phyloP scores from a whole-genome alignment of 2,329 filamentous ascomycete species.

The Alternaria gaisen region DNA sequence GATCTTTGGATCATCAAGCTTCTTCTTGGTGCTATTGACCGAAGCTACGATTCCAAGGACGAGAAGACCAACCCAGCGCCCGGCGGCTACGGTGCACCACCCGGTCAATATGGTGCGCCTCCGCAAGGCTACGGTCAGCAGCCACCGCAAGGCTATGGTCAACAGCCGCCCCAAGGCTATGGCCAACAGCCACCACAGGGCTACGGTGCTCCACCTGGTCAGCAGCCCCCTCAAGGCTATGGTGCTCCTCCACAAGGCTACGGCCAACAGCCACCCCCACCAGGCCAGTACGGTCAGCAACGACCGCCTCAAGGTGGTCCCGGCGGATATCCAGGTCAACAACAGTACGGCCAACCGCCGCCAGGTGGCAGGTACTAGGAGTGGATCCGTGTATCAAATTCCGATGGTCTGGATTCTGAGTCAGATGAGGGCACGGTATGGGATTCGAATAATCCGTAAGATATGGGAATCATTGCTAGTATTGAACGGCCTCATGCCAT shows the following conservation, averaged over 20 bases:
- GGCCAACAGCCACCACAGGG: constrained; percentile 9
- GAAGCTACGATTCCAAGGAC: constrained; percentile 71
- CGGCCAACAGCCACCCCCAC: constrained; percentile 25
- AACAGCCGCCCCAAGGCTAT: constrained; percentile 8
- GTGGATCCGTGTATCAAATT: background rate
- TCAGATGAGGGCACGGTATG: background rate
- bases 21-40: constrained; percentile 72
- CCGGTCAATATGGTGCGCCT: constrained; percentile 42
- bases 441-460: background rate
- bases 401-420: background rate
- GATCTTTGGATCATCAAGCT: constrained; percentile 74
- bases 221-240: constrained; percentile 27
- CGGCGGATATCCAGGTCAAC: constrained; percentile 34
- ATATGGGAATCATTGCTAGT: background rate
- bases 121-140: constrained; percentile 30
- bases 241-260: constrained; percentile 25
- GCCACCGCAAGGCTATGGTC: constrained; percentile 20
- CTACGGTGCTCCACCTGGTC: constrained; percentile 24
- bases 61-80: constrained; percentile 61
- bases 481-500: background rate
- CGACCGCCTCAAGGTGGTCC: constrained; percentile 32
- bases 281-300: constrained; percentile 29
- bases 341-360: constrained; percentile 33
- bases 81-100: constrained; percentile 43
- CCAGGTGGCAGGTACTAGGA: constrained; percentile 32